Base-by-base conservation (phyloP, 768 basidiomycete genomes). In the Calocybe cyanea region DNA sequence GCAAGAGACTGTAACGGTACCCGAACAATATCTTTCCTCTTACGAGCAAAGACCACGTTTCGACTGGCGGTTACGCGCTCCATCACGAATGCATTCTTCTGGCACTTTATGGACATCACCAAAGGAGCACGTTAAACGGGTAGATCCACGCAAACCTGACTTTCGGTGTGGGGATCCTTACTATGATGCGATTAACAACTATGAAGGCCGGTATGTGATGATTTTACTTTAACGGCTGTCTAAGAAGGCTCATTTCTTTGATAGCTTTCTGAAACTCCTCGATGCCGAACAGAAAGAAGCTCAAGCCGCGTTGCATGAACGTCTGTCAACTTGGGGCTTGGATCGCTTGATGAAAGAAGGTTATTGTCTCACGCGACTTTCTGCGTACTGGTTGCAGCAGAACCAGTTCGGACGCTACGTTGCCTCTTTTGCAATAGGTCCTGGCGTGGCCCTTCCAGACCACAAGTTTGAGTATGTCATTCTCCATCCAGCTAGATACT, bases 401-500 rank as follows among this genome's bases (percentile, higher is more conserved):
- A 77, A 72, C 18, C 75, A 77, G 45, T 83, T 77, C 60, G 85
- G 83, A 0, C 75, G 76, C 32, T 81, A 80, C 1, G 73, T 85
- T 5, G 88, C 86, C 0, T 72, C 74, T 2, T 91, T 92, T 55
- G 58, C 64, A 0, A 59, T 81, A 0, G 81, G 87, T 24, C 78
- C 87, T 14, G 85, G 87, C 1, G 52, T 81, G 2, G 57, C 63
- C 10, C 66, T 92, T 4, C 82, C 81, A 0, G 77, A 80, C 31
- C 78, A 88, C 58, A 74, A 75, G 45, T 85, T 92, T 50, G 80
- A 81, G 90, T 90, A 55, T 57, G 80, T 70, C 6, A 35, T 24
- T n/a, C 45, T 38, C 41, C 37, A 35, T 13, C 43, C 48, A 14
- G 46, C 42, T 35, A 7, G 34, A 7, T 7, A 10, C n/a, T 8